A percentile compares a stretch with the other conserved stretches of the same genome.
phyloP scores from a whole-genome alignment of 2,329 filamentous ascomycete species.

The Calonectria pauciramosa region DNA sequence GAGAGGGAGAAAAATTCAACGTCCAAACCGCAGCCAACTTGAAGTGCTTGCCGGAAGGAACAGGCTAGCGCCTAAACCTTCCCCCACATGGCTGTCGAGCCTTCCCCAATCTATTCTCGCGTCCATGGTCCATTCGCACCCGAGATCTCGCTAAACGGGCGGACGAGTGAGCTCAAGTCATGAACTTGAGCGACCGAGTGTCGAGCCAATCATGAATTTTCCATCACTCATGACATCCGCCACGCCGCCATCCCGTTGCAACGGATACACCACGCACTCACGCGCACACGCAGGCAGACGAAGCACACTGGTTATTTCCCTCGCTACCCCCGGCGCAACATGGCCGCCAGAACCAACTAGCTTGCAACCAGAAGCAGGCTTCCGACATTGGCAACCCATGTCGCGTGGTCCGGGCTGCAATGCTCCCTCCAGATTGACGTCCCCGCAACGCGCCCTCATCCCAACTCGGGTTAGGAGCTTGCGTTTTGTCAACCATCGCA shows the following conservation, averaged over 20 bases:
- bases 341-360: neutral
- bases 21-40: neutral
- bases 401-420: conserved; percentile 5
- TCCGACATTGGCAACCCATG: neutral
- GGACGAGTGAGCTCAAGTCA: neutral
- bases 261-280: neutral
- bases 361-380: neutral
- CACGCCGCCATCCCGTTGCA: neutral
- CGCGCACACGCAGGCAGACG: neutral
- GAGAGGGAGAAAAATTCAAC: neutral
- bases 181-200: neutral
- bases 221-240: conserved; percentile 2
- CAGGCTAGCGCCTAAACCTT: conserved; percentile 8
- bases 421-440: conserved; percentile 1
- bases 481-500: neutral
- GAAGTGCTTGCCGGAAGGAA: neutral
- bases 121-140: conserved; percentile 5
- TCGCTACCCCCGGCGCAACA: neutral
- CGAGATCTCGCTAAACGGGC: neutral
- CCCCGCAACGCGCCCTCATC: neutral
- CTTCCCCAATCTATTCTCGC: conserved; percentile 10
- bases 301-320: neutral
- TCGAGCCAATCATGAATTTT: conserved; percentile 10
- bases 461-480: conserved; percentile 18
- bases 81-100: conserved; percentile 20